Conservation (phyloP, 1,284 basidiomycete species). For the Ganoderma boninense region DNA sequence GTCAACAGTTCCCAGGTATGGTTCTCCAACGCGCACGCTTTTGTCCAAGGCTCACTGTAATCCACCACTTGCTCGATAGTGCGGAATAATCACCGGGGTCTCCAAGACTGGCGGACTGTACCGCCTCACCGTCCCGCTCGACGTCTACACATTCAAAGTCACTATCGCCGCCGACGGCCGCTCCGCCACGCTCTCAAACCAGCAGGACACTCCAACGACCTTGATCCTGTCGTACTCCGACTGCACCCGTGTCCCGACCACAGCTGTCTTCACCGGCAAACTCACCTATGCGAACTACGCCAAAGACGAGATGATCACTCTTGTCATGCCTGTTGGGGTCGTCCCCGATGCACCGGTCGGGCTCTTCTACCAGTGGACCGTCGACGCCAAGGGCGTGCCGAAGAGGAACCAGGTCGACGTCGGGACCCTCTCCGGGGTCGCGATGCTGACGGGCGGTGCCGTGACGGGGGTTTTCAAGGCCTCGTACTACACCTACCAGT, state of each 20-base stretch:
- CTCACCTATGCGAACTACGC: neutral
- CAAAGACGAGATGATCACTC: neutral
- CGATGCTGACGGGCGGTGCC: neutral
- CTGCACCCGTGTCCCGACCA: neutral
- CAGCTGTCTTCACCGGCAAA: slow-evolving; percentile 5
- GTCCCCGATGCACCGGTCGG: neutral
- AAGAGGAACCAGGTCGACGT: neutral
- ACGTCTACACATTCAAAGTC: neutral
- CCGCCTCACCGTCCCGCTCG: neutral
- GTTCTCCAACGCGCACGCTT: neutral
- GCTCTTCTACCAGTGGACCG: slow-evolving; percentile 4
- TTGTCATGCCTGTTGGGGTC: slow-evolving; percentile 3
- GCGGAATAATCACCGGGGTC: neutral
- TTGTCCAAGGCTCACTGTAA: neutral
- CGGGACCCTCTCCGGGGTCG: neutral
- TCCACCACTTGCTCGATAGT: neutral
- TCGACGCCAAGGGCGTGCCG: neutral
- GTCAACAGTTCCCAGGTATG: neutral
- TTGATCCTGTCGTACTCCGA: neutral
- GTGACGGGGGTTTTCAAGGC: neutral
- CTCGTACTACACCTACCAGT: neutral
- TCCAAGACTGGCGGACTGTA: neutral
- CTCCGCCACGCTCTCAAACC: neutral
- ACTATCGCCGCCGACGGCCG: neutral
- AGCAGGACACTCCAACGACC: neutral